Percentiles rank a stretch among this genome's conserved stretches.
phyloP scores from a whole-genome alignment of 768 basidiomycete genomes.

The Cubamyces lactineus region DNA sequence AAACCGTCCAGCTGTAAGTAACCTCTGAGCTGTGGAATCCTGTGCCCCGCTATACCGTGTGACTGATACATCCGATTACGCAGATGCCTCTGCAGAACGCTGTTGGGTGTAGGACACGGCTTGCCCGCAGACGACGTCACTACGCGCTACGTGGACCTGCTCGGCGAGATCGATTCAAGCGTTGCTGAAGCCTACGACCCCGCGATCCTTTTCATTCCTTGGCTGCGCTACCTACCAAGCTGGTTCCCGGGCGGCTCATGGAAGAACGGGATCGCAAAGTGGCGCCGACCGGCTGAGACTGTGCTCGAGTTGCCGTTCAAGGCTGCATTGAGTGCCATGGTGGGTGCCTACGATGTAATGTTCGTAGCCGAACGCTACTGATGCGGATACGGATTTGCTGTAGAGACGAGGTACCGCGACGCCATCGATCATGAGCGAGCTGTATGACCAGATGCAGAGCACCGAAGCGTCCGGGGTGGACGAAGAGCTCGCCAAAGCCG shows the following conservation, averaged over 20 bases:
- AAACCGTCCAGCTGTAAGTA: conserved; percentile 2
- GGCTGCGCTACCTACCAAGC: conserved; percentile 48
- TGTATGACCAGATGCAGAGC: not conserved
- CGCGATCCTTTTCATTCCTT: not conserved
- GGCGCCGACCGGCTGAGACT: conserved; percentile 62
- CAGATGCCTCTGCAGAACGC: not conserved
- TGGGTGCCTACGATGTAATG: conserved; percentile 26
- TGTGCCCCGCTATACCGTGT: too few species aligned
- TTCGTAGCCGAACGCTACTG: not conserved
- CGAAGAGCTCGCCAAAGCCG: conserved; percentile 3
- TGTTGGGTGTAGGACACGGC: not conserved
- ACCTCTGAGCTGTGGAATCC: too few species aligned
- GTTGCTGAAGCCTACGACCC: not conserved
- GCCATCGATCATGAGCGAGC: not conserved
- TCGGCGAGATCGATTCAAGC: not conserved
- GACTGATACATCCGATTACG: too few species aligned
- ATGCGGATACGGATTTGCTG: not conserved
- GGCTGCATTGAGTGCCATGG: conserved; percentile 56
- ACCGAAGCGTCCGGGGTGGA: not conserved
- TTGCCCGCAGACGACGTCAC: not conserved
- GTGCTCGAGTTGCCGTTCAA: conserved; percentile 64
- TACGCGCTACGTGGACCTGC: not conserved
- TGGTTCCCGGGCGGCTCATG: conserved; percentile 71
- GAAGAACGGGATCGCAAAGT: conserved; percentile 53
- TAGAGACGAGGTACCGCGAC: not conserved